Base-by-base conservation (phyloP, 2,329 filamentous ascomycete genomes). In the Lecanicillium sp. region DNA sequence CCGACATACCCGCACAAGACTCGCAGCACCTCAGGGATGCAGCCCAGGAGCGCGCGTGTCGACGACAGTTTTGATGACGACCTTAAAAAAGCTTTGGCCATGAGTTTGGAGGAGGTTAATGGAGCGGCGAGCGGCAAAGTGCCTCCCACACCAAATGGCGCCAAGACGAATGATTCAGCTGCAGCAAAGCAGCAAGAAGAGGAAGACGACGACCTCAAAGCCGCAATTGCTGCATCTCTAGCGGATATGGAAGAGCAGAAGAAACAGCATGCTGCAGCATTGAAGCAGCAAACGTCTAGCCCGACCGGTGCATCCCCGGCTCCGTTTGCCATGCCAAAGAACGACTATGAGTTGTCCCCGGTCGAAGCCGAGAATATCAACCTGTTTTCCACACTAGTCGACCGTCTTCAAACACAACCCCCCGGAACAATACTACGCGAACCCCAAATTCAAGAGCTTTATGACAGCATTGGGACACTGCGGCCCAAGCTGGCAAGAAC, bases 241-340 rank as follows among this genome's bases (percentile, higher is more conserved):
- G 84, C 86, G 17, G 92, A 98, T 55, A 96, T 97, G 87, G 92
- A 98, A 61, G 86, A 96, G 59, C 90, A 98, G 59, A 97, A 98
- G 69, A 84, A 90, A 63, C 81, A 81, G 49, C 88, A 97, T 58
- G 79, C 88, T 2, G 85, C 84, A 5, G 80, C 79, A 2, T 72
- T 97, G 51, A 94, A 92, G 57, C 79, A 87, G 54, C 87, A 92
- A 45, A 76, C 83, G 2, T 72, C 75, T 1, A 71, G 51, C 7
- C 43, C 52, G 4, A 44, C 49, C 15, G 43, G 47, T 13, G 49
- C 48, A 17, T 65, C 71, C 2, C 65, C 68, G 18, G 61, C 67
- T 13, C 58, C 67, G 4, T 78, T 74, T 47, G 58, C 69, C 4
- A 64, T 84, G 31, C 84, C 86, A 1, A 94, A 90, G 65, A 94